Conservation (phyloP, 805 yeast species). For the Teunomyces cretensis region DNA sequence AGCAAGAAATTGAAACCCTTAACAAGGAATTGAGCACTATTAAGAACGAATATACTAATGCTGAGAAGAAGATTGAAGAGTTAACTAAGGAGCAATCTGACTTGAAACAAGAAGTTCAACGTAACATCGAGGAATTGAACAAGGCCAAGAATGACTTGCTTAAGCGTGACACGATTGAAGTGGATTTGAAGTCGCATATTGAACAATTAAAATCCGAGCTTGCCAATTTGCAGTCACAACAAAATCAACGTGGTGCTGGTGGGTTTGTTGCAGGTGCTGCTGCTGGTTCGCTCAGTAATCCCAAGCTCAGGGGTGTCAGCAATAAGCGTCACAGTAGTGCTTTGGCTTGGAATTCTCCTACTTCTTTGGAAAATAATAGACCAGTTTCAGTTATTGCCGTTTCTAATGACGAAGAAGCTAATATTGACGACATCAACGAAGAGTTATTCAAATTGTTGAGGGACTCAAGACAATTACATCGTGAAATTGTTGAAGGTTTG, state of each 20-base stretch:
- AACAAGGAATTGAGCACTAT: slow-evolving; percentile 56
- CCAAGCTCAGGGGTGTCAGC: slow-evolving; percentile 33
- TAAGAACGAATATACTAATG: slow-evolving; percentile 55
- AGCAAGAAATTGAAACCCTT: slow-evolving; percentile 46
- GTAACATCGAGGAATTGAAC: slow-evolving; percentile 60
- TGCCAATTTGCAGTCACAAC: slow-evolving; percentile 41
- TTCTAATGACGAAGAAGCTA: slow-evolving; percentile 51
- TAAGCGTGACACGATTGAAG: slow-evolving; percentile 62
- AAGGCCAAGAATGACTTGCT: slow-evolving; percentile 57
- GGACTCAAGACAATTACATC: slow-evolving; percentile 69
- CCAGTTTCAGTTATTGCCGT: slow-evolving; percentile 65
- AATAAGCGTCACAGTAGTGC: slow-evolving; percentile 44
- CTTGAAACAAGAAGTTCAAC: slow-evolving; percentile 61
- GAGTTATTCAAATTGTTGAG: slow-evolving; percentile 70
- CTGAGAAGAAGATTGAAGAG: slow-evolving; percentile 58
- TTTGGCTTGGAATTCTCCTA: slow-evolving; percentile 32
- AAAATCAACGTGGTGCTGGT: slow-evolving; percentile 15
- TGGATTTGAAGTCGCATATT: slow-evolving; percentile 63
- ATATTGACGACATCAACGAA: slow-evolving; percentile 68
- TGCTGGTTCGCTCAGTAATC: slow-evolving; percentile 19
- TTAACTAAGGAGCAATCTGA: slow-evolving; percentile 60
- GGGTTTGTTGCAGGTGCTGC: slow-evolving; percentile 32
- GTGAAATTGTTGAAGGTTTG: slow-evolving; percentile 83
- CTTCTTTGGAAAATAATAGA: slow-evolving; percentile 45
- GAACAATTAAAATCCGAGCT: slow-evolving; percentile 54